These are phyloP conservation scores for Metschnikowia cubensis DNA, from an alignment of 805 yeast species.

Conservation along the genomic window DNA sequence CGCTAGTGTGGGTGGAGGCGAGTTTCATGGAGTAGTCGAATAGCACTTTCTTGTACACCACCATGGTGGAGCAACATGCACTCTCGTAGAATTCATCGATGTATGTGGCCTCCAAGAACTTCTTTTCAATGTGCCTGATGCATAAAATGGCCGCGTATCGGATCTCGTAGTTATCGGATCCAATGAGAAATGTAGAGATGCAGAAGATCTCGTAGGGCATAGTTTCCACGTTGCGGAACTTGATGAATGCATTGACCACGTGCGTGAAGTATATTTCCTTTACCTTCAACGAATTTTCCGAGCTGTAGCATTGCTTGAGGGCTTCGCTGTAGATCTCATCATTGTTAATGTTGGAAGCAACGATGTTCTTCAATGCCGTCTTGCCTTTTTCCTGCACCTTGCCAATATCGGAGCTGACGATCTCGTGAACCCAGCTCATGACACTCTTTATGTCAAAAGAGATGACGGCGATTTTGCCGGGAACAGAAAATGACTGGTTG, in stretches of 20 bases:
- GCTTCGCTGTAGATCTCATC: conserved; percentile 54
- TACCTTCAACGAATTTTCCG: conserved; percentile 46
- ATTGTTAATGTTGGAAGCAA: conserved; percentile 55
- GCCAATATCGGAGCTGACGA: conserved; percentile 58
- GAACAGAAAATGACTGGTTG: conserved; percentile 42
- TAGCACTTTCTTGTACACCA: conserved; percentile 83
- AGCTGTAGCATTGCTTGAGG: conserved; percentile 66
- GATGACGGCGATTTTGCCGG: conserved; percentile 48
- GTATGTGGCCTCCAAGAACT: conserved; percentile 41
- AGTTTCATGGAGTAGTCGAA: conserved; percentile 73
- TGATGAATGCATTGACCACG: conserved; percentile 56
- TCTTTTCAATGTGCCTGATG: conserved; percentile 60
- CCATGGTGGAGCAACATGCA: conserved; percentile 69
- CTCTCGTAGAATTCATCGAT: conserved; percentile 62
- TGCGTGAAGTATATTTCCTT: conserved; percentile 68
- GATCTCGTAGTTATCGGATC: conserved; percentile 64
- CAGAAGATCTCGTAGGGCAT: conserved; percentile 68
- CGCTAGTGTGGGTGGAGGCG: conserved; percentile 58
- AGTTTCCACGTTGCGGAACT: conserved; percentile 9
- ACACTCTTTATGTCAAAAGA: conserved; percentile 70
- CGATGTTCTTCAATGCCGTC: conserved; percentile 64
- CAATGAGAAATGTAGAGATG: conserved; percentile 72
- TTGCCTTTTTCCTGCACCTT: conserved; percentile 60
- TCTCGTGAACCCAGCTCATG: conserved; percentile 75
- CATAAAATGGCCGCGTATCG: conserved; percentile 70